Conservation (phyloP, 139 green algal genomes). For the Microglena sp. region DNA sequence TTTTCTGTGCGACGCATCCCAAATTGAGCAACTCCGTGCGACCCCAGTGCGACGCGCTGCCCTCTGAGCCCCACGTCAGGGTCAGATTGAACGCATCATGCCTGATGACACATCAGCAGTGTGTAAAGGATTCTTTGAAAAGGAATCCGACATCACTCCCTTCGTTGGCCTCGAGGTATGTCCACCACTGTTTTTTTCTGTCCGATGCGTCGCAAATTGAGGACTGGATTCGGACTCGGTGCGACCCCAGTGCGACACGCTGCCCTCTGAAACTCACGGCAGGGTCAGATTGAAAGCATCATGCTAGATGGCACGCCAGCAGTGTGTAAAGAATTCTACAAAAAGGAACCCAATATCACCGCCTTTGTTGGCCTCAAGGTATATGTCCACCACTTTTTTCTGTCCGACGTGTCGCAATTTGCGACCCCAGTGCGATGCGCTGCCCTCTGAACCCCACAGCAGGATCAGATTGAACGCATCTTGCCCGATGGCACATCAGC, state of each 20-base stretch:
- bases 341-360: background rate
- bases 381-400: background rate
- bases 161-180: constrained; percentile 66
- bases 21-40: too few relatives aligned
- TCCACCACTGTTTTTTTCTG: background rate
- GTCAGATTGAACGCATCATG: constrained; percentile 63
- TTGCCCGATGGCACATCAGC: constrained; percentile 51
- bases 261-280: constrained; percentile 6
- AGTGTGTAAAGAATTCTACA: constrained; percentile 35
- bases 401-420: too few relatives aligned
- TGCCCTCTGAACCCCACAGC: too few relatives aligned
- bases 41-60: too few relatives aligned
- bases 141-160: constrained; percentile 76
- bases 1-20: too few relatives aligned
- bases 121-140: constrained; percentile 84
- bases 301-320: constrained; percentile 51
- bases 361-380: background rate
- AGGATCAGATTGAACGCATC: constrained; percentile 67
- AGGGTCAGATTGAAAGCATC: constrained; percentile 67
- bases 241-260: too few relatives aligned
- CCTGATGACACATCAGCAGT: constrained; percentile 60
- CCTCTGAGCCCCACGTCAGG: constrained; percentile 23
- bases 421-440: too few relatives aligned
- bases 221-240: too few relatives aligned
- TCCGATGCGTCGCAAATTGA: background rate